Percentiles rank a stretch among this genome's conserved stretches.
Conservation (phyloP, 23 red algal genomes). For the Chondrus crispus region DNA sequence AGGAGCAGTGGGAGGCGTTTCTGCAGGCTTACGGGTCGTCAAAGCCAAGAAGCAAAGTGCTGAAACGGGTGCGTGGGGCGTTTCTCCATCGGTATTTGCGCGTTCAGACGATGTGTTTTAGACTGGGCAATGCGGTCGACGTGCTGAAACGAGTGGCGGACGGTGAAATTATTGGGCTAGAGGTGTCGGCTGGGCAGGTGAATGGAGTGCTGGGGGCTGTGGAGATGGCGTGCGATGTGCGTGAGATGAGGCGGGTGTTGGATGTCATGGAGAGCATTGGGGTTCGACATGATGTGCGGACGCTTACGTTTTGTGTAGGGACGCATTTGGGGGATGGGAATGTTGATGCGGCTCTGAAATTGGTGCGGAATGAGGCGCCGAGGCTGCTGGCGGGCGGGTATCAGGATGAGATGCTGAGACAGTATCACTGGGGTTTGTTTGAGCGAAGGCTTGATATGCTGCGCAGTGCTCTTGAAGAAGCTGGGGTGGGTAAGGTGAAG, state of each 20-base stretch:
- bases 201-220: constrained; percentile 11
- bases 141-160: constrained; percentile 8
- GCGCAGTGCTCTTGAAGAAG: constrained; percentile 28
- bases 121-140: constrained; percentile 22
- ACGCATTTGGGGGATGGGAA: constrained; percentile 52
- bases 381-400: not conserved
- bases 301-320: constrained; percentile 34
- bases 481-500: constrained; percentile 14
- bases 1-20: constrained; percentile 37
- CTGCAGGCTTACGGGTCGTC: constrained; percentile 8
- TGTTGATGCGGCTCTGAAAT: constrained; percentile 13
- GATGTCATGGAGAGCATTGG: constrained; percentile 7
- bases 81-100: constrained; percentile 34
- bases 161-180: not conserved
- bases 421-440: constrained; percentile 16
- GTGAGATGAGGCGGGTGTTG: constrained; percentile 12
- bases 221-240: constrained; percentile 38
- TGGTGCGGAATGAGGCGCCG: not conserved
- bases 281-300: constrained; percentile 40
- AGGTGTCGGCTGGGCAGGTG: constrained; percentile 9
- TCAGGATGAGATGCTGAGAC: not conserved
- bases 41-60: not conserved
- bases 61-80: not conserved
- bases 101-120: constrained; percentile 30
- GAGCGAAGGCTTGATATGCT: not conserved